Conservation (phyloP, 1,284 basidiomycete genomes). For the Cutaneotrichosporon cavernicola region DNA sequence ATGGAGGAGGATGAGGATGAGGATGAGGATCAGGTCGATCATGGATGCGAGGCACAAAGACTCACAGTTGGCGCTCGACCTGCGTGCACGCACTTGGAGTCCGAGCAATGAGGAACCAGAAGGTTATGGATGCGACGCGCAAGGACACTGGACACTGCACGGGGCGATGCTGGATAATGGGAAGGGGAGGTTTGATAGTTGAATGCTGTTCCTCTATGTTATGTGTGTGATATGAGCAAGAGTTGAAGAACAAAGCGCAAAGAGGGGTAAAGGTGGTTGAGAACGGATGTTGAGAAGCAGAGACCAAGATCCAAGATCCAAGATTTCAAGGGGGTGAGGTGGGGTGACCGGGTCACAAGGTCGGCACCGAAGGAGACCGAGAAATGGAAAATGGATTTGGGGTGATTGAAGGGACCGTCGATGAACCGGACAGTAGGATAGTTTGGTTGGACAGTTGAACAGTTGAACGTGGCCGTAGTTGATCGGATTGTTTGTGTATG, state of each 20-base stretch:
- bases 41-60: slow-evolving; percentile 3
- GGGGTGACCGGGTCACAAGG: too few relatives aligned
- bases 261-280: not conserved
- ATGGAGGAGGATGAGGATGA: not conserved
- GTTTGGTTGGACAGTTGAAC: not conserved
- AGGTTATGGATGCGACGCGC: not conserved
- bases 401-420: not conserved
- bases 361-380: not conserved
- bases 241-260: not conserved
- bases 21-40: not conserved
- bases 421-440: too few relatives aligned
- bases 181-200: not conserved
- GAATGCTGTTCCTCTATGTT: not conserved
- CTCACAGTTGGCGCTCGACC: not conserved
- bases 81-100: slow-evolving; percentile 10
- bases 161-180: not conserved
- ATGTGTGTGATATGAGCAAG: not conserved
- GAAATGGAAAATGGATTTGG: not conserved
- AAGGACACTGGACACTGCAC: not conserved
- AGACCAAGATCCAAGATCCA: not conserved
- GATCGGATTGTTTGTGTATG: not conserved
- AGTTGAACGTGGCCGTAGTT: not conserved
- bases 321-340: not conserved
- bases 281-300: slow-evolving; percentile 7
- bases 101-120: not conserved